Evolutionary conservation across 768 basidiomycete species (phyloP).

Genomic region (Podaxis sp.): DNA sequence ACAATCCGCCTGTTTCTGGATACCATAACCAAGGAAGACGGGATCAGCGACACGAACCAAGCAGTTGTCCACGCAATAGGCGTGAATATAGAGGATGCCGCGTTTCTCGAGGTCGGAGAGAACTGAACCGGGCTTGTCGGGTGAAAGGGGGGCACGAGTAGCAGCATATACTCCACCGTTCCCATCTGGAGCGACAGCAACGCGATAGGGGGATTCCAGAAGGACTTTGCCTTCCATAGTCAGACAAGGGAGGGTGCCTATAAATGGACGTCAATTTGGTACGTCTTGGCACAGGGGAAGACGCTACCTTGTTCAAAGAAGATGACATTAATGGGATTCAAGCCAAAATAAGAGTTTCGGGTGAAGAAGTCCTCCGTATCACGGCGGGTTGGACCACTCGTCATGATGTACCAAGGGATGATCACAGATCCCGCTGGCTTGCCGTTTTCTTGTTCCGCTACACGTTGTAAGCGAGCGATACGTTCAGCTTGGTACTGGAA

Average conservation of each 20-base stretch:
- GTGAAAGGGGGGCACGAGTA: conserved; percentile 71
- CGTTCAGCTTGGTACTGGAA: conserved; percentile 99
- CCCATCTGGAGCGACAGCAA: conserved; percentile 97
- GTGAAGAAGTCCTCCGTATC: conserved; percentile 87
- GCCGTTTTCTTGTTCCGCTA: conserved; percentile 59
- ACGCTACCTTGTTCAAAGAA: conserved; percentile 92
- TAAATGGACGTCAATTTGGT: neutral
- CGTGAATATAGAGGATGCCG: conserved; percentile 85
- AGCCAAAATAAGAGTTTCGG: conserved; percentile 76
- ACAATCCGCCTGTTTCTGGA: conserved; percentile 84
- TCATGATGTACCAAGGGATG: conserved; percentile 99
- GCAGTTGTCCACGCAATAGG: conserved; percentile 98
- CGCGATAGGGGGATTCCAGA: conserved; percentile 70
- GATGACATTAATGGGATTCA: conserved; percentile 75
- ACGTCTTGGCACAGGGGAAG: neutral
- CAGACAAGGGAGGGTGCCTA: conserved; percentile 94
- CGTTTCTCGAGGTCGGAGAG: conserved; percentile 79
- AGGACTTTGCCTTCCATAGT: conserved; percentile 93
- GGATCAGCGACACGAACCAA: conserved; percentile 97
- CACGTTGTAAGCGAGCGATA: conserved; percentile 76
- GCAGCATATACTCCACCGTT: conserved; percentile 98
- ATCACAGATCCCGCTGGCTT: conserved; percentile 61
- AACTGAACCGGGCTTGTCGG: conserved; percentile 63
- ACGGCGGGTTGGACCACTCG: conserved; percentile 88
- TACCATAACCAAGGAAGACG: conserved; percentile 93